These are phyloP conservation scores for Fragilariopsis cylindrus DNA, from an alignment of 108 stramenopile genomes.

Conservation along the genomic window DNA sequence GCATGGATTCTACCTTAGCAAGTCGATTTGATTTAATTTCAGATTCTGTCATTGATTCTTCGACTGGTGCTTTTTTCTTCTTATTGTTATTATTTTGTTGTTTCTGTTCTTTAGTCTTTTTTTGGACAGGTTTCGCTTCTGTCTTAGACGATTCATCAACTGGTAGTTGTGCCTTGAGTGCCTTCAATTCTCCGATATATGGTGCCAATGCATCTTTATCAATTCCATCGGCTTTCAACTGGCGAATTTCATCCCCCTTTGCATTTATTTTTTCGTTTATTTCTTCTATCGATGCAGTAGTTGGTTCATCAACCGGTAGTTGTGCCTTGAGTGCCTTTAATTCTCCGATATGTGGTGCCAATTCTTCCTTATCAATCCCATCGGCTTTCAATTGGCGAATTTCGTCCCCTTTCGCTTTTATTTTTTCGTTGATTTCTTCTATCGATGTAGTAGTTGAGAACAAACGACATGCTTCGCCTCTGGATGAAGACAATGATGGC, in stretches of 20 bases:
- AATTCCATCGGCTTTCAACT: constrained; percentile 69
- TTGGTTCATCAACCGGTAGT: constrained; percentile 32
- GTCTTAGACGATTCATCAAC: constrained; percentile 11
- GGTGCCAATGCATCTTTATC: constrained; percentile 74
- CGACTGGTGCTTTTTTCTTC: constrained; percentile 34
- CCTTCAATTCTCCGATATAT: constrained; percentile 74
- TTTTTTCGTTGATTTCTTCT: constrained; percentile 57
- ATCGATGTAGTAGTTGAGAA: constrained; percentile 6
- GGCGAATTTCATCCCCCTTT: constrained; percentile 88
- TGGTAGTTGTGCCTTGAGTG: constrained; percentile 74
- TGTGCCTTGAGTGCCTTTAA: constrained; percentile 74
- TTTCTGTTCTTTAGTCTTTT: constrained; percentile 14
- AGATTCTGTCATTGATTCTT: constrained; percentile 46
- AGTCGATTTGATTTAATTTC: constrained; percentile 80
- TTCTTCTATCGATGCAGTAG: constrained; percentile 35
- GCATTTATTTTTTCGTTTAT: constrained; percentile 59
- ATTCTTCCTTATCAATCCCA: constrained; percentile 62
- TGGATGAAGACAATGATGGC: neutral
- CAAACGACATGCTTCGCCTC: neutral
- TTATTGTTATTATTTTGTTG: constrained; percentile 33
- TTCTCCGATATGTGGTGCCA: constrained; percentile 81
- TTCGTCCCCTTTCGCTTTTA: constrained; percentile 84
- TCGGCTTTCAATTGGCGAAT: constrained; percentile 82
- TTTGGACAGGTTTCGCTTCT: constrained; percentile 16
- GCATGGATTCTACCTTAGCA: constrained; percentile 80